Conservation (phyloP, 495 filamentous ascomycete species). For the Tuber borchii region DNA sequence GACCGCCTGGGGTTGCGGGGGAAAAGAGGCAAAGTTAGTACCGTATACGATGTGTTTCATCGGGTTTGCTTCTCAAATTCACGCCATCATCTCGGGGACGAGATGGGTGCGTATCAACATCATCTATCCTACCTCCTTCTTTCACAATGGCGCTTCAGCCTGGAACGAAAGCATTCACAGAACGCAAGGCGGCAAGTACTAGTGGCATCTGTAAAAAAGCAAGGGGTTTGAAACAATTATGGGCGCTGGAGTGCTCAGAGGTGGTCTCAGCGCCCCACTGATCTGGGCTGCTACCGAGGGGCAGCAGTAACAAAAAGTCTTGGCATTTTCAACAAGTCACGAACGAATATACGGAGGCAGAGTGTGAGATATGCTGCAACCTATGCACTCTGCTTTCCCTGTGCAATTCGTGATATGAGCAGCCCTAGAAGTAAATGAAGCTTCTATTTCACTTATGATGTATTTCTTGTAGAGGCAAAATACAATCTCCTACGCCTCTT, state of each 20-base stretch:
- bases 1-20: not conserved
- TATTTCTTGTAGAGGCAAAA: not conserved
- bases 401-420: not conserved
- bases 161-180: conserved; percentile 23
- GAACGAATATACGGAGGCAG: not conserved
- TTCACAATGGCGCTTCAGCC: conserved; percentile 9
- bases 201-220: conserved; percentile 23
- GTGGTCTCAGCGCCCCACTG: not conserved
- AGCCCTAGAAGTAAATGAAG: not conserved
- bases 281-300: not conserved
- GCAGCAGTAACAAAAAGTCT: not conserved
- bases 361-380: not conserved
- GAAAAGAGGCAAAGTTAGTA: not conserved
- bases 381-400: not conserved
- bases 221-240: conserved; percentile 30
- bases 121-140: conserved; percentile 15
- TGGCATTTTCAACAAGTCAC: not conserved
- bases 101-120: conserved; percentile 28
- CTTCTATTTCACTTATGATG: not conserved
- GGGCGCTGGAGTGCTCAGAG: not conserved
- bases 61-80: conserved; percentile 1
- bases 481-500: not conserved
- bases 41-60: not conserved
- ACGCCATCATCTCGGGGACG: conserved; percentile 21
- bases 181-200: conserved; percentile 19